These are phyloP conservation scores for Thielaviopsis euricoi DNA, from an alignment of 2,329 filamentous ascomycete genomes.

Conservation along the genomic window DNA sequence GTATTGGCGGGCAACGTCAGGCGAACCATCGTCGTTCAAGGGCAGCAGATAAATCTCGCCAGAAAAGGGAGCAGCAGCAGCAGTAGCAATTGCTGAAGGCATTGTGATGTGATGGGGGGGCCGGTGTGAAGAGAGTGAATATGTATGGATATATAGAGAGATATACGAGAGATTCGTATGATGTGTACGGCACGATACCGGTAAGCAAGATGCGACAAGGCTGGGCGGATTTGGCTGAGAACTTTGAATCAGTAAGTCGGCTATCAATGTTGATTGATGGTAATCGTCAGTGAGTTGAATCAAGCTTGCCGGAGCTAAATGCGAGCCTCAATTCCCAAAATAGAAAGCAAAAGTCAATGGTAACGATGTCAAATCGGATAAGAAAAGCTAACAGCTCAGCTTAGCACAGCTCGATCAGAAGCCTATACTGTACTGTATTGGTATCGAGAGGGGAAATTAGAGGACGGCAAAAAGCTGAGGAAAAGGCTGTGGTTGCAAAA, in stretches of 20 bases:
- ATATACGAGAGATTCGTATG: background rate
- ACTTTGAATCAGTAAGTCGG: background rate
- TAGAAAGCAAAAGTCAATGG: background rate
- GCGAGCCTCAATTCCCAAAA: background rate
- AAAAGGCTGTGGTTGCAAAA: background rate
- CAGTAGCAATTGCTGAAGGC: slow-evolving; percentile 21
- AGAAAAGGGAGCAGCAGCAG: slow-evolving; percentile 15
- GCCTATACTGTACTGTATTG: background rate
- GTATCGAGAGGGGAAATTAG: background rate
- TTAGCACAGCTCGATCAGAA: background rate
- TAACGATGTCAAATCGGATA: background rate
- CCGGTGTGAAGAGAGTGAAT: slow-evolving; percentile 36
- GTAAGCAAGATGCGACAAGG: background rate
- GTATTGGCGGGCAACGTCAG: slow-evolving; percentile 76
- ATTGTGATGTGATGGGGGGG: slow-evolving; percentile 45
- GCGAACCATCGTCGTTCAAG: slow-evolving; percentile 83
- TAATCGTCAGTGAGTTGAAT: background rate
- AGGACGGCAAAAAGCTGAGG: background rate
- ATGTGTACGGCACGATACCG: no score
- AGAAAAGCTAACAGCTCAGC: background rate
- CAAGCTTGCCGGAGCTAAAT: background rate
- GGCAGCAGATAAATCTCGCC: slow-evolving; percentile 73
- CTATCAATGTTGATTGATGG: background rate
- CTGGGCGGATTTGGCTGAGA: background rate
- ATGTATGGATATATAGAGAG: slow-evolving; percentile 5